Percentiles rank a stretch among this genome's conserved stretches.
phyloP scores from a whole-genome alignment of 2,329 filamentous ascomycete species.

The Boeremia lycopersici region DNA sequence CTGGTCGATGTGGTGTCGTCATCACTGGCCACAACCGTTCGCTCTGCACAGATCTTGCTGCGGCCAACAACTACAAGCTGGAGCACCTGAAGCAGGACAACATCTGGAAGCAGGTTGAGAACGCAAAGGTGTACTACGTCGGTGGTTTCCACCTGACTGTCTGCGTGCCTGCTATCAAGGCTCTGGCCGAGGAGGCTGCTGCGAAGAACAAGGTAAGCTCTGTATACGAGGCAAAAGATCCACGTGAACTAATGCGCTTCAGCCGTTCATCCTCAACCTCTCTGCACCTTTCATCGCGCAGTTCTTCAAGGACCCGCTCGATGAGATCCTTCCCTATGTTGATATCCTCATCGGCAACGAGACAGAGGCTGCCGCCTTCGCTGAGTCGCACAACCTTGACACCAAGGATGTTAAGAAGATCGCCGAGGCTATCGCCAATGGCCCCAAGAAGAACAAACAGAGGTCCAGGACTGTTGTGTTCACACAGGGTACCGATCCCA shows the following conservation, averaged over 20 bases:
- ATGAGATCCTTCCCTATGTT: conserved; percentile 86
- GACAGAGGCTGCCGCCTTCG: conserved; percentile 88
- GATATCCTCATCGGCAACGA: conserved; percentile 98
- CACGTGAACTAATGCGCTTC: conserved; percentile 8
- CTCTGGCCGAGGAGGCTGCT: conserved; percentile 88
- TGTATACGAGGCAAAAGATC: conserved; percentile 15
- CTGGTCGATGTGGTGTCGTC: conserved; percentile 92
- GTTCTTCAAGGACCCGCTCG: conserved; percentile 96
- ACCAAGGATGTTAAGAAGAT: conserved; percentile 83
- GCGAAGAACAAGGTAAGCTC: conserved; percentile 76
- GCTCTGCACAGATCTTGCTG: conserved; percentile 92
- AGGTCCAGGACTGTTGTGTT: conserved; percentile 86
- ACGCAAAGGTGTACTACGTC: conserved; percentile 87
- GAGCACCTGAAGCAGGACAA: conserved; percentile 90
- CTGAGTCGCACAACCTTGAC: conserved; percentile 75
- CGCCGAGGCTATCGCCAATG: conserved; percentile 80
- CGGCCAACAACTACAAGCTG: conserved; percentile 95
- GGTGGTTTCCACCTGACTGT: conserved; percentile 98
- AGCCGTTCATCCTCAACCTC: conserved; percentile 84
- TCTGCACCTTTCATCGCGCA: conserved; percentile 95
- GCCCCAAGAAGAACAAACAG: conserved; percentile 90
- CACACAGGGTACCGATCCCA: conserved; percentile 93
- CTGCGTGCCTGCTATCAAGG: conserved; percentile 86
- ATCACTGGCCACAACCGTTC: conserved; percentile 96
- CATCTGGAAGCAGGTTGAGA: conserved; percentile 91